phyloP scores from a whole-genome alignment of 129 eudicot genomes.

The Rutidosis leptorrhynchoides region DNA sequence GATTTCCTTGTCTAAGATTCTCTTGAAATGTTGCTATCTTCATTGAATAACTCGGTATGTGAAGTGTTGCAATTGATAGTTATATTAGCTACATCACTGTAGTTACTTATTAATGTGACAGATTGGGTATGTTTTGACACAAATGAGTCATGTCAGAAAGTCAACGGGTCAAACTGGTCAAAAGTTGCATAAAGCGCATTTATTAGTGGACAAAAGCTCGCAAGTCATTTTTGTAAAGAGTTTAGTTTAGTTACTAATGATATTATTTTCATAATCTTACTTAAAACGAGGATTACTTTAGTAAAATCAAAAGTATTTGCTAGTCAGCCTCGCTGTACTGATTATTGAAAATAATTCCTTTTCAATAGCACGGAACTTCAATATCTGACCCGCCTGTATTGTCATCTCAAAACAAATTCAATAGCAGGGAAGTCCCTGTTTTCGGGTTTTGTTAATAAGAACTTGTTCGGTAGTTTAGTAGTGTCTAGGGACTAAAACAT shows the following conservation, averaged over 20 bases:
- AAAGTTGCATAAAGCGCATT: neutral
- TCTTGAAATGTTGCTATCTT: slow-evolving; percentile 15
- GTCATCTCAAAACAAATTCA: neutral
- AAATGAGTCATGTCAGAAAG: neutral
- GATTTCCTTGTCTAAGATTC: neutral
- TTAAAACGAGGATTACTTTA: neutral
- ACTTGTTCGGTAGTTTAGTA: neutral
- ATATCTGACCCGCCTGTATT: neutral
- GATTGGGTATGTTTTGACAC: neutral
- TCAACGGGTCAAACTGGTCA: neutral
- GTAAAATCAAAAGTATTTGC: too few relatives aligned
- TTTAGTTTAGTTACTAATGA: neutral
- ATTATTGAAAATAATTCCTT: neutral
- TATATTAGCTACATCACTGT: slow-evolving; percentile 12
- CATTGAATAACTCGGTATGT: neutral
- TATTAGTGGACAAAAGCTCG: neutral
- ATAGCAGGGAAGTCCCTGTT: neutral
- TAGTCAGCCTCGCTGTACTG: neutral
- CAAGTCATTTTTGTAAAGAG: too few relatives aligned
- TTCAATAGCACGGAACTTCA: neutral
- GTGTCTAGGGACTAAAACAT: neutral
- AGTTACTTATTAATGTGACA: neutral
- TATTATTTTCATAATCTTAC: neutral
- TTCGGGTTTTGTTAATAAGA: neutral
- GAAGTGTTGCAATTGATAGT: neutral